phyloP scores from a whole-genome alignment of 176 grass and related monocot genomes.

The Otatea glauca region DNA sequence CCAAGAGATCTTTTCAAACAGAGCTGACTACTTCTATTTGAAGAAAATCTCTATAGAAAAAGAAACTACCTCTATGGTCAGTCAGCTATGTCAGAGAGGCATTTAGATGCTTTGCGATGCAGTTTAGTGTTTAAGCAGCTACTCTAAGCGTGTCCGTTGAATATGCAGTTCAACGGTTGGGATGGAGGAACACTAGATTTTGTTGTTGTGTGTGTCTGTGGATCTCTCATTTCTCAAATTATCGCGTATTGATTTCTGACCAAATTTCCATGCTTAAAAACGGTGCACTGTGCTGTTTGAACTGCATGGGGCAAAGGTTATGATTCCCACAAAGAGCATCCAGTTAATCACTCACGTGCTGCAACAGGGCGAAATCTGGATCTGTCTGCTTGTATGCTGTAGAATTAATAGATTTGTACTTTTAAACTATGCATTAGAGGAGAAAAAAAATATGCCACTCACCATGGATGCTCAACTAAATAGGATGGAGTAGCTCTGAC shows the following conservation, averaged over 20 bases:
- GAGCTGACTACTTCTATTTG: too few relatives aligned
- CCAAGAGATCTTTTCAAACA: slow-evolving; percentile 23
- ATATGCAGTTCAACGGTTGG: background rate
- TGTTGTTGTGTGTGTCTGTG: background rate
- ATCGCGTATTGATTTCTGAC: background rate
- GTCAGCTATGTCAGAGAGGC: background rate
- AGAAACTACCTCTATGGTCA: background rate
- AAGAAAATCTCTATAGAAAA: background rate
- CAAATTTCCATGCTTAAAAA: slow-evolving; percentile 30
- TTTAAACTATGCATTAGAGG: background rate
- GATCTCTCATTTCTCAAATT: slow-evolving; percentile 4
- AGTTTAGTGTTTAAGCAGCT: background rate
- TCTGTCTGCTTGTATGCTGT: slow-evolving; percentile 20
- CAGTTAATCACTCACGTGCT: slow-evolving; percentile 38
- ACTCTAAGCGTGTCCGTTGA: background rate
- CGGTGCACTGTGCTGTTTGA: background rate
- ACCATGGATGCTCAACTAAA: background rate
- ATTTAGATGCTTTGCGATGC: slow-evolving; percentile 1
- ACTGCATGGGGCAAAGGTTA: slow-evolving; percentile 12
- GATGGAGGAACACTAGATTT: background rate
- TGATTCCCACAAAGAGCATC: slow-evolving; percentile 37
- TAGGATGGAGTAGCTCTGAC: slow-evolving; percentile 15
- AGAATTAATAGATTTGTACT: slow-evolving; percentile 17
- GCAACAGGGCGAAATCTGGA: slow-evolving; percentile 33
- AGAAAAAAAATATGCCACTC: background rate